These are phyloP conservation scores for Vanrija sp. DNA, from an alignment of 1,284 basidiomycete species.

Conservation along the genomic window DNA sequence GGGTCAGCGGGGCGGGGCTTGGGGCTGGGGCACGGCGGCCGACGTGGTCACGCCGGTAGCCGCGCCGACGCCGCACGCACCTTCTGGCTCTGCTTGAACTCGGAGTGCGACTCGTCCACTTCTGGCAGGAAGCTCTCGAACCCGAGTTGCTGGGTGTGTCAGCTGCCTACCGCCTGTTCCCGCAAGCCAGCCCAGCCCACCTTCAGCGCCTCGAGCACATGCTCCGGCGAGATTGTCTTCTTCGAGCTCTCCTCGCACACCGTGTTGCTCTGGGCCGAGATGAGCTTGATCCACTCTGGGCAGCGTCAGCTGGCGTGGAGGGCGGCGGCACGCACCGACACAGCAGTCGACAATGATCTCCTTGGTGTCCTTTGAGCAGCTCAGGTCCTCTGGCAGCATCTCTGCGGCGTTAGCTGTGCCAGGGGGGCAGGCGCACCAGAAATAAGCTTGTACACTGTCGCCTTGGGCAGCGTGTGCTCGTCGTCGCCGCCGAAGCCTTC, in stretches of 20 bases:
- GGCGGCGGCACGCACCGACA: slow-evolving; percentile 65
- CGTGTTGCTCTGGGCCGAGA: slow-evolving; percentile 96
- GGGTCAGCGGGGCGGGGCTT: background rate
- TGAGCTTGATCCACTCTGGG: slow-evolving; percentile 95
- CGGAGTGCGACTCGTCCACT: slow-evolving; percentile 92
- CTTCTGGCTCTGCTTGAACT: slow-evolving; percentile 41
- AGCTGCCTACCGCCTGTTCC: slow-evolving; percentile 1
- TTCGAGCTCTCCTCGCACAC: slow-evolving; percentile 98
- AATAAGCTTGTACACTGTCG: slow-evolving; percentile 96
- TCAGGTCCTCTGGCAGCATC: slow-evolving; percentile 80
- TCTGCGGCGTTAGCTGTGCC: slow-evolving; percentile 55
- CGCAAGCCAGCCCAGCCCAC: slow-evolving; percentile 53
- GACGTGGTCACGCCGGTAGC: background rate
- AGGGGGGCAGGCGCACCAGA: slow-evolving; percentile 58
- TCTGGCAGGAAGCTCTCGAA: slow-evolving; percentile 89
- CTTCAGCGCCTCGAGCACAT: slow-evolving; percentile 88
- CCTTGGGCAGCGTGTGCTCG: slow-evolving; percentile 91
- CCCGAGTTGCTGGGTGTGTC: slow-evolving; percentile 53
- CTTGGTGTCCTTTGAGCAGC: slow-evolving; percentile 90
- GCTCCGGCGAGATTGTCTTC: slow-evolving; percentile 98
- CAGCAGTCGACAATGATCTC: slow-evolving; percentile 97
- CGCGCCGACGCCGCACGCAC: slow-evolving; percentile 12
- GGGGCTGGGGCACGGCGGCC: background rate
- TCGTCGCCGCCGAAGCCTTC: slow-evolving; percentile 61
- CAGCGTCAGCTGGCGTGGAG: slow-evolving; percentile 2